phyloP scores from a whole-genome alignment of 116 monocot species.

The Dioscorea cayenensis region DNA sequence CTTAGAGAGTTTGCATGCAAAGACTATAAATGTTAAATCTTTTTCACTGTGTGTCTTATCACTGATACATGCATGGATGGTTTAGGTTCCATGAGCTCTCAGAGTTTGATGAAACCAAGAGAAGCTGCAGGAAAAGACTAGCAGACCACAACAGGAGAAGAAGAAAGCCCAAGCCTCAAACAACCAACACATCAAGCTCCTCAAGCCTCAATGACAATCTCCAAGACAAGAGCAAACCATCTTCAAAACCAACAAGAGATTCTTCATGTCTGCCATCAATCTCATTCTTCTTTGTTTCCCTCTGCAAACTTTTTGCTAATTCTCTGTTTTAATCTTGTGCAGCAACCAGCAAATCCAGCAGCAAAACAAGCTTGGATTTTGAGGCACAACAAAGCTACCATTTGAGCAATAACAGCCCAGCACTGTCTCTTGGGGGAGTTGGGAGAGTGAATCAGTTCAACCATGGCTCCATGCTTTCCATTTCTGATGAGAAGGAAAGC shows the following conservation, averaged over 20 bases:
- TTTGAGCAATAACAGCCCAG: not conserved
- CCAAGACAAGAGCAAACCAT: not conserved
- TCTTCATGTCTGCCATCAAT: not conserved
- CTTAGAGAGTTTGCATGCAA: no score
- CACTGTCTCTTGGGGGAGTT: conserved; percentile 1
- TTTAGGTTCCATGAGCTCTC: conserved; percentile 13
- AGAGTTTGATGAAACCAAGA: conserved; percentile 12
- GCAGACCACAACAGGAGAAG: conserved; percentile 23
- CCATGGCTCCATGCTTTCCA: not conserved
- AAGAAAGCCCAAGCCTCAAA: conserved; percentile 1
- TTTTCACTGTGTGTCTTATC: no score
- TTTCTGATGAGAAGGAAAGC: not conserved
- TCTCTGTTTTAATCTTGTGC: not conserved
- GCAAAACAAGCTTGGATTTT: not conserved
- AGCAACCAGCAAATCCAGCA: not conserved
- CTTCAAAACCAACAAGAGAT: not conserved
- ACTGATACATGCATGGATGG: no score
- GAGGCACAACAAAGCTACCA: not conserved
- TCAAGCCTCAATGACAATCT: not conserved
- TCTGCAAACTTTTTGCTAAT: not conserved
- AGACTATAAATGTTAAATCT: no score
- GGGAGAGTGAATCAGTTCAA: not conserved
- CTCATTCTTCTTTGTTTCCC: not conserved
- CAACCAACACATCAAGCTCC: not conserved
- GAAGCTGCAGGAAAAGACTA: conserved; percentile 16